These are phyloP conservation scores for Viola odorata DNA, from an alignment of 345 rosid species.

Conservation along the genomic window DNA sequence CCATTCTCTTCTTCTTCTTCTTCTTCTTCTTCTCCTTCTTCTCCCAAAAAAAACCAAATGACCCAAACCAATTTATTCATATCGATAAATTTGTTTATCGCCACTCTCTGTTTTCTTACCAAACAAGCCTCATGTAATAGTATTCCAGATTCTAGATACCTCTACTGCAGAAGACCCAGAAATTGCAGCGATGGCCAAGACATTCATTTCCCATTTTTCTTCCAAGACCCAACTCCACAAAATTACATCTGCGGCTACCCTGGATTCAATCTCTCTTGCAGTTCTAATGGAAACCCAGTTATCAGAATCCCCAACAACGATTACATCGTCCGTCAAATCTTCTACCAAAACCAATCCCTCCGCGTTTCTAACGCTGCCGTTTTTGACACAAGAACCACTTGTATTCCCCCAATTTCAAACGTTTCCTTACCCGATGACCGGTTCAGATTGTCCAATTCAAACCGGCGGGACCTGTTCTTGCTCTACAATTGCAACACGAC, in stretches of 20 bases:
- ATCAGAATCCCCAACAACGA: constrained; percentile 15
- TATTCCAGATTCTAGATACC: constrained; percentile 5
- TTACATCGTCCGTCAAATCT: constrained; percentile 27
- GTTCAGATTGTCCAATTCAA: not conserved
- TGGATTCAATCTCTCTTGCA: constrained; percentile 38
- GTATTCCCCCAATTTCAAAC: constrained; percentile 23
- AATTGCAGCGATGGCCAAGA: constrained; percentile 26
- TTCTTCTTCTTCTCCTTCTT: not conserved
- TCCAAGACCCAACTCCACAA: constrained; percentile 14
- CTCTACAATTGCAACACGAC: constrained; percentile 27
- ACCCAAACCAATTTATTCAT: not conserved
- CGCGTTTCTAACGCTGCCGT: constrained; percentile 28
- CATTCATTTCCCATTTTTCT: constrained; percentile 37
- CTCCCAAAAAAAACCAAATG: constrained; percentile 10
- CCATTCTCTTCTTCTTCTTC: not conserved
- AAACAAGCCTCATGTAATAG: constrained; percentile 1
- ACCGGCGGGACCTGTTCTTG: constrained; percentile 1
- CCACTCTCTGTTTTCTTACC: constrained; percentile 7
- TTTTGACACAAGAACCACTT: not conserved
- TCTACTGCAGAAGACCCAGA: constrained; percentile 20
- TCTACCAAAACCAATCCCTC: constrained; percentile 29
- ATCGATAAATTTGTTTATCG: constrained; percentile 1
- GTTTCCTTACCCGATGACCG: constrained; percentile 12
- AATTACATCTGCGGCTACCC: constrained; percentile 40
- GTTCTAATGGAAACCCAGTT: constrained; percentile 13